A percentile compares a stretch with the other conserved stretches of the same genome.
These are phyloP conservation scores for Otatea glauca DNA, from an alignment of 176 grass and related monocot genomes.

Conservation along the genomic window DNA sequence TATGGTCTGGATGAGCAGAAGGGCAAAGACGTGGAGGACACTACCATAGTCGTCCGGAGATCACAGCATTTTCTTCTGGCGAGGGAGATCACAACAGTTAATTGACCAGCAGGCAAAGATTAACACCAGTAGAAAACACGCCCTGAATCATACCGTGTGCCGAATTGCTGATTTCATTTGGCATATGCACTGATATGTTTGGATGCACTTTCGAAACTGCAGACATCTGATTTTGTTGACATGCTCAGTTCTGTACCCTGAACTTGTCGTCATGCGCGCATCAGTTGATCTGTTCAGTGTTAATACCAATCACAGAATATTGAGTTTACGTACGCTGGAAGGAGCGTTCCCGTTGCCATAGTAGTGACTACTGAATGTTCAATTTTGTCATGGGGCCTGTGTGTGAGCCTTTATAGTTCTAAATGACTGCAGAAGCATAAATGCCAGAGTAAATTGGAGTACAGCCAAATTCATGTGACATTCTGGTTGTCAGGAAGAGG, in stretches of 20 bases:
- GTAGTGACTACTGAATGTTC: neutral
- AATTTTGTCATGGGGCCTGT: neutral
- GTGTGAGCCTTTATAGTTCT: neutral
- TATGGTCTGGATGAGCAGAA: neutral
- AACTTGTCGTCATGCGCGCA: neutral
- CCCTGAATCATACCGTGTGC: neutral
- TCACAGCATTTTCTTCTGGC: neutral
- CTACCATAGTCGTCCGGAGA: neutral
- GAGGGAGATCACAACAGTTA: neutral
- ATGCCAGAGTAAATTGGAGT: neutral
- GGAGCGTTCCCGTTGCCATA: neutral
- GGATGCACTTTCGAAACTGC: neutral
- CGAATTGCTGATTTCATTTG: neutral
- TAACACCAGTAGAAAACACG: neutral
- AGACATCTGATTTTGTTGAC: neutral
- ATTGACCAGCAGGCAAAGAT: neutral
- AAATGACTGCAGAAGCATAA: neutral
- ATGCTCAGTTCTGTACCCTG: neutral
- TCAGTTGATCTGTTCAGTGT: neutral
- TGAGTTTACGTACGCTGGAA: neutral
- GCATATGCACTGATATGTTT: too few species aligned
- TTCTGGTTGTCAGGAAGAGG: too few species aligned
- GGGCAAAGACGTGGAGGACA: constrained; percentile 15
- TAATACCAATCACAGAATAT: neutral
- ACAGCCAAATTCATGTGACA: constrained; percentile 21